phyloP scores from a whole-genome alignment of 148 eudicot genomes.

The Persicaria tinctoria region DNA sequence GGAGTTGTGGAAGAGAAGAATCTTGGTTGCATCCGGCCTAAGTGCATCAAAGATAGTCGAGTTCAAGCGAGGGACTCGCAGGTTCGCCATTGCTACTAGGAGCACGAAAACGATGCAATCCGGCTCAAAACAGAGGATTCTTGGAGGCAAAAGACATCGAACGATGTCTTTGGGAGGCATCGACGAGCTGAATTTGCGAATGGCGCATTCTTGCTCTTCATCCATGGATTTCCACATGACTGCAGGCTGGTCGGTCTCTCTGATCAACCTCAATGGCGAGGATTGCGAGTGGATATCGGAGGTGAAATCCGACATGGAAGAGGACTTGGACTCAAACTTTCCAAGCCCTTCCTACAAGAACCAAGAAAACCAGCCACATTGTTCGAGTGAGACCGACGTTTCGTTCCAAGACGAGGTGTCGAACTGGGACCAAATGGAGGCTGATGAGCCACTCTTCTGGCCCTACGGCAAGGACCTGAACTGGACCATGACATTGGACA shows the following conservation, averaged over 20 bases:
- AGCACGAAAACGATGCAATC: background rate
- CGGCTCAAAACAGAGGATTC: background rate
- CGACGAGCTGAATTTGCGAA: background rate
- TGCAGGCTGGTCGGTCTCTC: constrained; percentile 8
- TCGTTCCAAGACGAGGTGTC: constrained; percentile 1
- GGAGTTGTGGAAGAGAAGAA: constrained; percentile 11
- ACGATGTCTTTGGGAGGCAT: constrained; percentile 4
- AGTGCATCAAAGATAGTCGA: constrained; percentile 12
- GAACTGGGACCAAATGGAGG: constrained; percentile 17
- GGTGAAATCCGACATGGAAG: constrained; percentile 14
- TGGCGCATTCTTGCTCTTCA: background rate
- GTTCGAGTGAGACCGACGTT: no score
- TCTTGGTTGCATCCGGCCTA: constrained; percentile 12
- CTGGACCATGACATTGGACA: constrained; percentile 24
- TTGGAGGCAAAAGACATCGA: background rate
- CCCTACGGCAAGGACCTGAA: constrained; percentile 28
- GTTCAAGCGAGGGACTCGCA: constrained; percentile 13
- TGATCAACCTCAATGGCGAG: constrained; percentile 17
- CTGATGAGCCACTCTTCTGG: constrained; percentile 45
- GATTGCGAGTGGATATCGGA: constrained; percentile 23
- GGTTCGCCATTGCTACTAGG: background rate
- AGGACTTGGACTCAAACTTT: constrained; percentile 8
- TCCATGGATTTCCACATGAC: constrained; percentile 4
- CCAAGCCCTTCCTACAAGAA: constrained; percentile 9
- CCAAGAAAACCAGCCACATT: background rate